Evolutionary conservation across 805 yeast species (phyloP).

Genomic region (Lipomyces sp.): DNA sequence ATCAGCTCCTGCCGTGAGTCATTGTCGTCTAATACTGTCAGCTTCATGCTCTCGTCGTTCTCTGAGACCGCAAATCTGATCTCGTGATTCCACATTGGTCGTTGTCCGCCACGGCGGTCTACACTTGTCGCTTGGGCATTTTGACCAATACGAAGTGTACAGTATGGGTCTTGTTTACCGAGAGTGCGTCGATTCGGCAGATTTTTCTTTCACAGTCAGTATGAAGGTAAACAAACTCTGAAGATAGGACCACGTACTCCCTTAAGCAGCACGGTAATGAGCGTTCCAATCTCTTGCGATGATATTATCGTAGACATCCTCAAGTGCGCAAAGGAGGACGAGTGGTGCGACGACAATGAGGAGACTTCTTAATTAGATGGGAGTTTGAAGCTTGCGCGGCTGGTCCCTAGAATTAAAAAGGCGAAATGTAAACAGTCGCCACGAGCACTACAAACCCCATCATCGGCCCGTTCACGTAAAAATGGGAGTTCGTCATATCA

Average conservation of each 20-base stretch:
- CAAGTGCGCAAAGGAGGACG: no score
- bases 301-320: background rate
- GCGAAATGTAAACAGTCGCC: background rate
- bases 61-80: slow-evolving; percentile 63
- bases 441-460: no score
- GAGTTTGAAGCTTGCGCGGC: background rate
- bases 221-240: background rate
- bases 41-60: slow-evolving; percentile 56
- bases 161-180: slow-evolving; percentile 93
- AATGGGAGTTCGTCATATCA: no score
- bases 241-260: slow-evolving; percentile 43
- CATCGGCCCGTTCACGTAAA: no score
- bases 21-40: slow-evolving; percentile 78
- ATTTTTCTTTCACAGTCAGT: slow-evolving; percentile 48
- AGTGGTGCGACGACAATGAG: background rate
- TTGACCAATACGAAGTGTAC: slow-evolving; percentile 75
- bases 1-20: slow-evolving; percentile 75
- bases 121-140: slow-evolving; percentile 75
- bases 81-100: slow-evolving; percentile 83
- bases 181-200: slow-evolving; percentile 80
- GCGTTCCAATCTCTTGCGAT: slow-evolving; percentile 43
- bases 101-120: slow-evolving; percentile 86
- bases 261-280: slow-evolving; percentile 72
- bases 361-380: background rate
- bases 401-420: background rate